phyloP scores from a whole-genome alignment of 2,329 filamentous ascomycete genomes.

The Huntiella abstrusa region DNA sequence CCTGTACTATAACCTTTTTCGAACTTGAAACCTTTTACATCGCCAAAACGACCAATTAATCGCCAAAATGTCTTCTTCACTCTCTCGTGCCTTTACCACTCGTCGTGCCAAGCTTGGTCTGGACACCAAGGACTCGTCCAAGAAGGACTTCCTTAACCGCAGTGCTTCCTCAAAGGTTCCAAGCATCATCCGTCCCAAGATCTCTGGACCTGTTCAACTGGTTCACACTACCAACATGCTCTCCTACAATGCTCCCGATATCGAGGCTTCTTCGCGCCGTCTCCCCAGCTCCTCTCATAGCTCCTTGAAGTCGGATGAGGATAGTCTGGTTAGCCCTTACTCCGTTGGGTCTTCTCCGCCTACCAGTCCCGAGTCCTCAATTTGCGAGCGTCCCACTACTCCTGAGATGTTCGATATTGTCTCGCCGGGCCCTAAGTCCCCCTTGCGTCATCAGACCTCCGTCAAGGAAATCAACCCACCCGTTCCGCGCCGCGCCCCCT shows the following conservation, averaged over 20 bases:
- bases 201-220: constrained; percentile 72
- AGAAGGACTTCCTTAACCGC: constrained; percentile 23
- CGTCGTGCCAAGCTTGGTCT: constrained; percentile 38
- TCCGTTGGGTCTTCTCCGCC: constrained; percentile 41
- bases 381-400: constrained; percentile 33
- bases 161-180: constrained; percentile 32
- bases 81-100: constrained; percentile 55
- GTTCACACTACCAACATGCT: constrained; percentile 93
- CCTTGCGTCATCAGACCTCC: constrained; percentile 20
- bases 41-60: constrained; percentile 8
- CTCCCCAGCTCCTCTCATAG: constrained; percentile 31
- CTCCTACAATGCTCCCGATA: constrained; percentile 81
- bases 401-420: constrained; percentile 43
- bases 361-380: constrained; percentile 49
- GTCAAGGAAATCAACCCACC: constrained; percentile 33
- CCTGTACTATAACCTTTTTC: constrained; percentile 10
- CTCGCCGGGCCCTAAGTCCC: constrained; percentile 23
- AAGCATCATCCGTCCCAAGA: constrained; percentile 38
- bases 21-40: neutral
- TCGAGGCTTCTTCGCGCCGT: constrained; percentile 25
- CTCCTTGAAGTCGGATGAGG: constrained; percentile 41
- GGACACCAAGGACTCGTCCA: constrained; percentile 24
- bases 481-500: constrained; percentile 62
- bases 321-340: constrained; percentile 44
- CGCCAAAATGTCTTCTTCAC: constrained; percentile 28